These are phyloP conservation scores for Benincasa hispida DNA, from an alignment of 306 rosid species.

Conservation along the genomic window DNA sequence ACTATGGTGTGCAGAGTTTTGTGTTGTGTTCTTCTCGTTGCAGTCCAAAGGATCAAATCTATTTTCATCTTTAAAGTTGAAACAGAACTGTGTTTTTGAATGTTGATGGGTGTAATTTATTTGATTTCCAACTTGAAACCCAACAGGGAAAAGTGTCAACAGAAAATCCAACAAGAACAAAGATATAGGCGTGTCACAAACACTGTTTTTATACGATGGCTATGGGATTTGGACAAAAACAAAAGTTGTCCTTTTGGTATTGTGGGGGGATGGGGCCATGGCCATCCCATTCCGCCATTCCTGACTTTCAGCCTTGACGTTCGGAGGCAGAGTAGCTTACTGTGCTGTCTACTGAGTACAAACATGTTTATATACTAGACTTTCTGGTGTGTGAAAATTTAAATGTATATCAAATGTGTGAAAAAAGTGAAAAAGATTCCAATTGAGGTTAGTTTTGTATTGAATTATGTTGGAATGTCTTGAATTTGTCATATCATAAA, in stretches of 20 bases:
- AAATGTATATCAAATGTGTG: too few species aligned
- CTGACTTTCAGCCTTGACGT: not conserved
- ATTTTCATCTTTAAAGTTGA: not conserved
- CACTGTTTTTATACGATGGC: not conserved
- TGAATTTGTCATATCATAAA: too few species aligned
- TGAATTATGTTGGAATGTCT: too few species aligned
- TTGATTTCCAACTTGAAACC: constrained; percentile 6
- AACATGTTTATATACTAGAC: not conserved
- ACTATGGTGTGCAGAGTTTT: not conserved
- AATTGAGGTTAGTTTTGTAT: too few species aligned
- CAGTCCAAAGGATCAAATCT: not conserved
- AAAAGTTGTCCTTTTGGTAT: not conserved
- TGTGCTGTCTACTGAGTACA: not conserved
- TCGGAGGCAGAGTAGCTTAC: not conserved
- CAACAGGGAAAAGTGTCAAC: not conserved
- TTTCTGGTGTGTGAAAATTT: too few species aligned
- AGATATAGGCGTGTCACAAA: not conserved
- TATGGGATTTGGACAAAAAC: not conserved
- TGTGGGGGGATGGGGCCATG: not conserved
- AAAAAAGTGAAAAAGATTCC: too few species aligned
- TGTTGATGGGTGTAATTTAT: not conserved
- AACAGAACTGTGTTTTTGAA: not conserved
- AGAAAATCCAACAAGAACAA: not conserved
- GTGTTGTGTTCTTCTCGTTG: not conserved
- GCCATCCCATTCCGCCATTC: not conserved